Conservation (phyloP, 768 basidiomycete species). For the Kwoniella dendrophila region DNA sequence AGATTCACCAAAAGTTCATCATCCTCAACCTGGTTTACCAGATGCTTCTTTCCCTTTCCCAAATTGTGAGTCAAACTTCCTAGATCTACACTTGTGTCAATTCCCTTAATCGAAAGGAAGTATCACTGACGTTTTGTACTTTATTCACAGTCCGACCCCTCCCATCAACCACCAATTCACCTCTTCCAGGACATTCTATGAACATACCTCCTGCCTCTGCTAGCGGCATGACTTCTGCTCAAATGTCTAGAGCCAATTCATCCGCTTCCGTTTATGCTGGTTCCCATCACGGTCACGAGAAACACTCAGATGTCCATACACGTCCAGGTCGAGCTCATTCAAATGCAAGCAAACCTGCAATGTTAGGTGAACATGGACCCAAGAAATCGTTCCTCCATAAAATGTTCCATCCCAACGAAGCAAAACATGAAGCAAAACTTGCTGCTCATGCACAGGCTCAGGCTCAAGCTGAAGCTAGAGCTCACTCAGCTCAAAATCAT, state of each 20-base stretch:
- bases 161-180: constrained; percentile 25
- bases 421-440: constrained; percentile 29
- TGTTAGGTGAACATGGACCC: constrained; percentile 43
- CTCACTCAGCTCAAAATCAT: constrained; percentile 22
- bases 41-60: constrained; percentile 47
- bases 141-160: constrained; percentile 43
- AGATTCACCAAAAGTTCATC: constrained; percentile 1
- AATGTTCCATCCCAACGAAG: constrained; percentile 50
- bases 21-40: constrained; percentile 2
- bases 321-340: constrained; percentile 15
- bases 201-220: constrained; percentile 33
- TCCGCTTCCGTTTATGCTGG: constrained; percentile 20
- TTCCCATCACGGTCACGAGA: constrained; percentile 18
- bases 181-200: constrained; percentile 27
- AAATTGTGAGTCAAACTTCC: constrained; percentile 36
- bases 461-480: constrained; percentile 6
- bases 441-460: constrained; percentile 19
- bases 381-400: constrained; percentile 55
- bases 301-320: constrained; percentile 15
- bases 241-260: constrained; percentile 32
- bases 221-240: constrained; percentile 23
- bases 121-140: background rate
- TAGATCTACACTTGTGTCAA: background rate
- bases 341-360: constrained; percentile 38
- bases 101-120: no score